Conservation (phyloP, 2,329 filamentous ascomycete species). For the Coniochaeta hoffmannii region DNA sequence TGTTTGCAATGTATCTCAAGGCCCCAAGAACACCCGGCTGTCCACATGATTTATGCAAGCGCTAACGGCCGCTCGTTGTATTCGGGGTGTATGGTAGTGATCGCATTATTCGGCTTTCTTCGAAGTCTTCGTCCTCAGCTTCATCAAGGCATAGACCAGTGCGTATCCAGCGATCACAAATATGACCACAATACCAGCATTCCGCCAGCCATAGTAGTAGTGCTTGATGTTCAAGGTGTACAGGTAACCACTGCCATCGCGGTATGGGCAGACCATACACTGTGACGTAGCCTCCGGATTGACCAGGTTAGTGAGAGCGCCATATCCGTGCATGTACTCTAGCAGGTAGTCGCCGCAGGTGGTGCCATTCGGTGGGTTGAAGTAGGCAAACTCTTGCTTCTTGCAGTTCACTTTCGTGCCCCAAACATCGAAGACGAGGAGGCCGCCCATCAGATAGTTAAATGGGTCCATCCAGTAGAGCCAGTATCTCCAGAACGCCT, state of each 20-base stretch:
- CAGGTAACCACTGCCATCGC: slow-evolving; percentile 52
- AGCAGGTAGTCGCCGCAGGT: slow-evolving; percentile 54
- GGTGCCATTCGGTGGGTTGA: slow-evolving; percentile 49
- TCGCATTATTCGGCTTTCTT: slow-evolving; percentile 43
- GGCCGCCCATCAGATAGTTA: slow-evolving; percentile 57
- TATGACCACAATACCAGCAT: slow-evolving; percentile 51
- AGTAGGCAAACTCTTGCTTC: slow-evolving; percentile 49
- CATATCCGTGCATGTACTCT: slow-evolving; percentile 36
- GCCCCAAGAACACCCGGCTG: too few relatives aligned
- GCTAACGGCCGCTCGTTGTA: too few relatives aligned
- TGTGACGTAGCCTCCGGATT: slow-evolving; percentile 46
- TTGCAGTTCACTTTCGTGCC: slow-evolving; percentile 48
- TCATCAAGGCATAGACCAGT: slow-evolving; percentile 38
- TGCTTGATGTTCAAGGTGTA: slow-evolving; percentile 49
- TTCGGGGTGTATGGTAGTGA: too few relatives aligned
- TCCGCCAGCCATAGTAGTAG: slow-evolving; percentile 59
- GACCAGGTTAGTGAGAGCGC: slow-evolving; percentile 52
- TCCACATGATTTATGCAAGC: too few relatives aligned
- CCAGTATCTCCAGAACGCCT: slow-evolving; percentile 65
- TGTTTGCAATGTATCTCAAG: too few relatives aligned
- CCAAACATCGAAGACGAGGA: slow-evolving; percentile 49
- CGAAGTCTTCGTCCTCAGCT: slow-evolving; percentile 38
- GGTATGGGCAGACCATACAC: slow-evolving; percentile 55
- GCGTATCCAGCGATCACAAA: slow-evolving; percentile 48
- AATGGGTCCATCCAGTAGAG: slow-evolving; percentile 63